Base-by-base conservation (phyloP, 2,329 filamentous ascomycete genomes). In the Colletotrichum sublineola region DNA sequence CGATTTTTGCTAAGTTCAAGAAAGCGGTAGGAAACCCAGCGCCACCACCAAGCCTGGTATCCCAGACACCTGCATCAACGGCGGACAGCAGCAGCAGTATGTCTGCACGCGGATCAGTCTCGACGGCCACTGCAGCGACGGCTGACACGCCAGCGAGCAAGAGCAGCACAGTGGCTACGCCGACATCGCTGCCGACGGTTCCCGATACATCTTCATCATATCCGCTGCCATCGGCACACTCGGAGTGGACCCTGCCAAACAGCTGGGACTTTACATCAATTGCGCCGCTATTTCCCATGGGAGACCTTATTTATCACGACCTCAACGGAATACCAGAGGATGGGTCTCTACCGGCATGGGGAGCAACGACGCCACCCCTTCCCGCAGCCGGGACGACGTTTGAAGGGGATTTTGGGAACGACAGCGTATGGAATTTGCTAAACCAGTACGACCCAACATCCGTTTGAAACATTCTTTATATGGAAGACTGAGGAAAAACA, bases 221-320 rank as follows among this genome's bases (percentile, higher is more conserved):
- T 29, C 71, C 71, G 14, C 5, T 71, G 33, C 71, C 71, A 9
- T 71, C 71, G 18, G 50, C 71, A 38, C 56, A 65, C 46, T 73
- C 71, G 29, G 71, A 73, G 29, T 86, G 84, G 83, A 78, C 79
- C 20, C 75, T 85, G 53, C 85, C 86, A 2, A 80, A 81, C 8
- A 79, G 82, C 67, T 86, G 88, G 71, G 84, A 87, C 75, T 85
- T 89, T 75, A 80, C 84, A 31, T 80, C 81, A 14, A 83, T 91
- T 70, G 84, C 86, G 74, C 87, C 88, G 20, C 84, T 90, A 71
- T 89, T 88, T 67, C 86, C 89, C 0, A 88, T 87, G 70, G 85
- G 86, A 29, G 89, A 91, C 74, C 80, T 91, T 6, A 80, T 89
- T 0, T 90, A 87, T 76, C 88, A 90, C 74, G 85, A 90, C 44